Evolutionary conservation across 208 protist genomes (phyloP).

Genomic region (Trichomonas tenax): DNA sequence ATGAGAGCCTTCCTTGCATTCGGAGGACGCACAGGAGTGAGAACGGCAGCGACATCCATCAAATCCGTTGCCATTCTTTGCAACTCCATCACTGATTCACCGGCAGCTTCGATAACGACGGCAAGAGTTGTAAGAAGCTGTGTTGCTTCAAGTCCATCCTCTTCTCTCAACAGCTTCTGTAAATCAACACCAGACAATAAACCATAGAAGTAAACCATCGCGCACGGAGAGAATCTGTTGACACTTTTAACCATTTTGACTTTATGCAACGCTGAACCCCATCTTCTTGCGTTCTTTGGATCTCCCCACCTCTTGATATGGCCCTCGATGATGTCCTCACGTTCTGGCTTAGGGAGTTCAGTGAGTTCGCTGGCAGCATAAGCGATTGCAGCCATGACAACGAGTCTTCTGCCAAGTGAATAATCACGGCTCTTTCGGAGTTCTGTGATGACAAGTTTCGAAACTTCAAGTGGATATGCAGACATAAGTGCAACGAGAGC

Average conservation of each 20-base stretch:
- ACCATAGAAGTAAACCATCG: not conserved
- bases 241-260: not conserved
- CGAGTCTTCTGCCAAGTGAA: not conserved
- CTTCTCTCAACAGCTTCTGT: not conserved
- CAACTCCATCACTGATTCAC: not conserved
- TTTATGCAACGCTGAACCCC: not conserved
- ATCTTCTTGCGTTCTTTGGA: not conserved
- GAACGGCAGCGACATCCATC: not conserved
- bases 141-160: not conserved
- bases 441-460: not conserved
- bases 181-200: not conserved
- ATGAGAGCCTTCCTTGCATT: not conserved
- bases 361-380: not conserved
- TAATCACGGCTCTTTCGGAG: not conserved
- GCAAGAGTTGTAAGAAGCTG: not conserved
- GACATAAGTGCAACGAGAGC: not conserved
- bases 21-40: not conserved
- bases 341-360: not conserved
- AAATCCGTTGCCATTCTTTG: not conserved
- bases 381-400: not conserved
- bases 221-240: not conserved
- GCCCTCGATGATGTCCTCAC: not conserved
- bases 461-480: not conserved
- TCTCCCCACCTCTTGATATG: not conserved
- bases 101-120: not conserved